A percentile compares a stretch with the other conserved stretches of the same genome.
Conservation (phyloP, 2,329 filamentous ascomycete genomes). For the Fusarium pseudograminearum region DNA sequence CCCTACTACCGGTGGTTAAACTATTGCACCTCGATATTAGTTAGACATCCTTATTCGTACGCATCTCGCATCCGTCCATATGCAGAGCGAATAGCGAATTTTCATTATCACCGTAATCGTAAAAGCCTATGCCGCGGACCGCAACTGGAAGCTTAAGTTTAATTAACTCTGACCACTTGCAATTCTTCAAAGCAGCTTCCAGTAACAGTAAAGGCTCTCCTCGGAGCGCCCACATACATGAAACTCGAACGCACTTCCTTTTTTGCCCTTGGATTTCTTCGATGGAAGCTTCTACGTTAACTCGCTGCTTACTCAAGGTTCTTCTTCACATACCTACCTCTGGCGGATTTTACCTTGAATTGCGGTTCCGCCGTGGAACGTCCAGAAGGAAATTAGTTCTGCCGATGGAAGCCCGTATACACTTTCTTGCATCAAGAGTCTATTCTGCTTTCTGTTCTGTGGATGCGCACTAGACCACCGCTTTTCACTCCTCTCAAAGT, state of each 20-base stretch:
- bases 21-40: neutral
- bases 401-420: neutral
- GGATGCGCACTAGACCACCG: constrained; percentile 1
- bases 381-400: constrained; percentile 25
- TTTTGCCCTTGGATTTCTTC: neutral
- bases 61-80: neutral
- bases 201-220: neutral
- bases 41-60: neutral
- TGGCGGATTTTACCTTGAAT: constrained; percentile 4
- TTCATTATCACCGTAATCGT: neutral
- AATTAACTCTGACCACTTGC: neutral
- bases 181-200: neutral
- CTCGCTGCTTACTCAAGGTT: neutral
- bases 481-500: constrained; percentile 8
- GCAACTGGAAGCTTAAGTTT: neutral
- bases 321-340: constrained; percentile 18
- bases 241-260: neutral
- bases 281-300: constrained; percentile 19
- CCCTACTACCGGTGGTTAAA: neutral
- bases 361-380: constrained; percentile 14
- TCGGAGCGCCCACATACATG: neutral
- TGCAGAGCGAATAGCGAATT: neutral
- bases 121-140: neutral
- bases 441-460: neutral
- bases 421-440: neutral